phyloP scores from a whole-genome alignment of 1,139 yeast genomes.

The Hyphopichia khmerensis region DNA sequence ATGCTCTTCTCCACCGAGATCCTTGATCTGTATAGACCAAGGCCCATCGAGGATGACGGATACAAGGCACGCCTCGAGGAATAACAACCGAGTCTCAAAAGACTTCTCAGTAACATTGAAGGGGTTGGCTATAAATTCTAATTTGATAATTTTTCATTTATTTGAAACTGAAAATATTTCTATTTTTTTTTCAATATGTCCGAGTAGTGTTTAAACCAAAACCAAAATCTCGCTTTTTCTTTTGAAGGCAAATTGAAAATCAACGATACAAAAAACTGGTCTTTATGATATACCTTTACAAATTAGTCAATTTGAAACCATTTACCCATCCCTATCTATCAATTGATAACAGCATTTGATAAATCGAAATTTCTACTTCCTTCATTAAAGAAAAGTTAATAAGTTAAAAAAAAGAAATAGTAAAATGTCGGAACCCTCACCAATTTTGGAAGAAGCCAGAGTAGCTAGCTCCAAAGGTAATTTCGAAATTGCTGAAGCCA shows the following conservation, averaged over 20 bases:
- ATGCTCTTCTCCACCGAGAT: background rate
- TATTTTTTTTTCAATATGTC: no score
- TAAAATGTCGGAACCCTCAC: conserved; percentile 12
- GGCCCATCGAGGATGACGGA: background rate
- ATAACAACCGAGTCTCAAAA: background rate
- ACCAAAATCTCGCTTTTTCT: background rate
- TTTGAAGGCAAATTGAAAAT: background rate
- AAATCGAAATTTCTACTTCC: no score
- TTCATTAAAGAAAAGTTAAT: no score
- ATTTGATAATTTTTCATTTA: background rate
- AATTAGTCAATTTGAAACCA: no score
- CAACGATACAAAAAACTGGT: background rate
- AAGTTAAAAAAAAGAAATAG: background rate
- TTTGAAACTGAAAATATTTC: background rate
- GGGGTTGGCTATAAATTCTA: background rate
- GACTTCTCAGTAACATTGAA: background rate
- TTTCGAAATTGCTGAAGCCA: conserved; percentile 54
- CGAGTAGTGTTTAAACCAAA: background rate
- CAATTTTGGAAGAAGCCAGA: conserved; percentile 56
- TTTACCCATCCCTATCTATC: background rate
- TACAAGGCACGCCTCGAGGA: background rate
- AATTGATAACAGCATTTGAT: no score
- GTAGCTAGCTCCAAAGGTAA: conserved; percentile 49
- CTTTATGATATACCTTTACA: no score
- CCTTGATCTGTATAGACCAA: background rate